Evolutionary conservation across 2,329 filamentous ascomycete genomes (phyloP).

Genomic region (Phoma sp.): DNA sequence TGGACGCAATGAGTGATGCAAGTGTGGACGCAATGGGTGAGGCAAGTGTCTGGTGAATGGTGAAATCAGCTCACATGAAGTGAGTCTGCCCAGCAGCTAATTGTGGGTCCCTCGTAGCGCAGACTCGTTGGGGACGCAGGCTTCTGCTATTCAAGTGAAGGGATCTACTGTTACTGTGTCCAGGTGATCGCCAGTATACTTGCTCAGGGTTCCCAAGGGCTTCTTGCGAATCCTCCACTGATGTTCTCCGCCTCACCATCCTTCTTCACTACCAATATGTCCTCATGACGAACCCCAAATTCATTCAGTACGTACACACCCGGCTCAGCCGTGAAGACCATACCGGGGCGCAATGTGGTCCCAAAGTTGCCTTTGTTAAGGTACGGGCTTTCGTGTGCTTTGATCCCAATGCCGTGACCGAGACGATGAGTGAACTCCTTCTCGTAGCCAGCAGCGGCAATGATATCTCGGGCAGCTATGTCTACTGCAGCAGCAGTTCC

Average conservation of each 20-base stretch:
- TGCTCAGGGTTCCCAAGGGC: constrained; percentile 61
- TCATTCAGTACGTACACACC: constrained; percentile 67
- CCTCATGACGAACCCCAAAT: constrained; percentile 70
- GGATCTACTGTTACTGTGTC: neutral
- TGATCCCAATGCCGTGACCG: constrained; percentile 71
- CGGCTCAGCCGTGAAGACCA: constrained; percentile 70
- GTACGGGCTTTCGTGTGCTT: constrained; percentile 71
- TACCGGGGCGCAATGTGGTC: constrained; percentile 60
- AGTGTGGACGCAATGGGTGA: neutral
- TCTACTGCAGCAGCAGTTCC: constrained; percentile 67
- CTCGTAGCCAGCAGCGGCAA: constrained; percentile 66
- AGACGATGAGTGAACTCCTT: constrained; percentile 67
- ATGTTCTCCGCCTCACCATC: constrained; percentile 63
- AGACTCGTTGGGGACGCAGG: neutral
- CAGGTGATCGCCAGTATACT: neutral
- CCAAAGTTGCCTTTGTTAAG: constrained; percentile 67
- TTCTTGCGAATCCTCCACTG: constrained; percentile 60
- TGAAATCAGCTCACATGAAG: neutral
- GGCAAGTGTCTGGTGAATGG: neutral
- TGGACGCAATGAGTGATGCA: neutral
- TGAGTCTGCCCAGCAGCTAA: neutral
- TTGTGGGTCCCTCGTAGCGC: neutral
- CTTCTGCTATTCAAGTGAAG: neutral
- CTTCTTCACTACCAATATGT: constrained; percentile 65
- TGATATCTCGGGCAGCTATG: constrained; percentile 65